Evolutionary conservation across 352 stramenopile genomes (phyloP), one percentile per base, ranked within the genome.

Genomic region (Globisporangium yorkense): DNA sequence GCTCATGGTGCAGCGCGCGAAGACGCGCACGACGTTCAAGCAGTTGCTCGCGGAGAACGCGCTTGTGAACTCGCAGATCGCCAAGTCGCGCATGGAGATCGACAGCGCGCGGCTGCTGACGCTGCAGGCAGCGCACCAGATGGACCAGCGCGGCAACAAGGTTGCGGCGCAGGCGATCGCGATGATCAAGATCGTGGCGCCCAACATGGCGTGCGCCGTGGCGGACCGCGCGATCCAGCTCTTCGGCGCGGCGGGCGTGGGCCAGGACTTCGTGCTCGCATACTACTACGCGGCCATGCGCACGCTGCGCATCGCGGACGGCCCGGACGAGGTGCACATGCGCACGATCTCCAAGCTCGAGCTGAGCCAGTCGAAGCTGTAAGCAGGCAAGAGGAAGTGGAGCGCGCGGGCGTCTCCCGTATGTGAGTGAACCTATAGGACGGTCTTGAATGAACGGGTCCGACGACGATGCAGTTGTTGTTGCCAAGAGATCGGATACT

Each of bases 121-220:
- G 62, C 78, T 92, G 57, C 86, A 92, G 65, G 92, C 78, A 49
- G 94, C 96, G 4, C 80, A 97, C 58, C 90, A 92, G 44, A 96
- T 96, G 70, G 84, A 96, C 51, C 77, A 89, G 20, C 70, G 72
- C 46, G 83, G 85, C 60, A 92, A 92, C 76, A 93, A 93, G 65
- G 76, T 79, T 18, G 94, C 94, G 3, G 78, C 90, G 46, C 82
- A 97, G 62, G 87, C 95, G 31, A 98, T 99, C 56, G 90, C 89
- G 3, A 94, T 98, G 81, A 98, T 98, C 69, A 99, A 99, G 81
- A 92, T 98, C 52, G 80, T 94, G 16, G 96, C 97, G 46, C 97
- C 97, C 2, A 84, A 94, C 50, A 87, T 98, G 66, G 93, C 90
- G 12, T 74, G 81, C 48, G 61, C 70, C 7, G 87, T 99, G 5